phyloP scores from a whole-genome alignment of 78 protist genomes.

The Neovahlkampfia damariscottae region DNA sequence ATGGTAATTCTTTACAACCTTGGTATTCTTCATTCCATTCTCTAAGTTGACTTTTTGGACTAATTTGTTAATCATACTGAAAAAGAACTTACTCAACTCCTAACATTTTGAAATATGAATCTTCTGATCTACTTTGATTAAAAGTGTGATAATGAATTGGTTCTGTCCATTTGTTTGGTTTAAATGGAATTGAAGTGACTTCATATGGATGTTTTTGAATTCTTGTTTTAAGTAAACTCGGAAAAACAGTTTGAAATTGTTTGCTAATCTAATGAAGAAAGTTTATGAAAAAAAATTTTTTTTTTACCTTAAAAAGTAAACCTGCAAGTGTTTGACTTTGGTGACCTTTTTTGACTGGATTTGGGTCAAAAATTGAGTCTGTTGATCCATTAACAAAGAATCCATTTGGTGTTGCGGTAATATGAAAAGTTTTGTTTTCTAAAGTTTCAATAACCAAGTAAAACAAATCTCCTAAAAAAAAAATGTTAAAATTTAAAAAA shows the following conservation, averaged over 20 bases:
- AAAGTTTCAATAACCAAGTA: slow-evolving; percentile 33
- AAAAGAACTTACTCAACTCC: too few relatives aligned
- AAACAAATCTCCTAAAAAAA: slow-evolving; percentile 57
- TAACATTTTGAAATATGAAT: too few relatives aligned
- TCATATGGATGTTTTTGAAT: slow-evolving; percentile 2
- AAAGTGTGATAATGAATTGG: background rate
- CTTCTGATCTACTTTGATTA: slow-evolving; percentile 1
- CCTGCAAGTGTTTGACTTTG: slow-evolving; percentile 17
- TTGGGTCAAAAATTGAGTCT: slow-evolving; percentile 12
- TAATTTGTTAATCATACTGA: background rate
- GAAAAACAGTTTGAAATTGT: slow-evolving; percentile 12
- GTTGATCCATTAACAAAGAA: slow-evolving; percentile 39
- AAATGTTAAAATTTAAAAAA: too few relatives aligned
- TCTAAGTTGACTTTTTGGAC: slow-evolving; percentile 30
- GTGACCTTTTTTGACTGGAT: background rate
- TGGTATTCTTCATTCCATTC: slow-evolving; percentile 66
- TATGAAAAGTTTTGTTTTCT: slow-evolving; percentile 10
- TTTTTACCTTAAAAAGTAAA: slow-evolving; percentile 10
- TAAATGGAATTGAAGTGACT: background rate
- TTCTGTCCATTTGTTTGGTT: slow-evolving; percentile 16
- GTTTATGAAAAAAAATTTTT: too few relatives aligned
- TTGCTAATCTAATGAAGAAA: slow-evolving; percentile 10
- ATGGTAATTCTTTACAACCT: slow-evolving; percentile 25
- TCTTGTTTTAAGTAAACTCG: slow-evolving; percentile 11
- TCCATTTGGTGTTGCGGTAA: slow-evolving; percentile 15